These are phyloP conservation scores for Vicia faba DNA, from an alignment of 306 rosid genomes.

Conservation along the genomic window DNA sequence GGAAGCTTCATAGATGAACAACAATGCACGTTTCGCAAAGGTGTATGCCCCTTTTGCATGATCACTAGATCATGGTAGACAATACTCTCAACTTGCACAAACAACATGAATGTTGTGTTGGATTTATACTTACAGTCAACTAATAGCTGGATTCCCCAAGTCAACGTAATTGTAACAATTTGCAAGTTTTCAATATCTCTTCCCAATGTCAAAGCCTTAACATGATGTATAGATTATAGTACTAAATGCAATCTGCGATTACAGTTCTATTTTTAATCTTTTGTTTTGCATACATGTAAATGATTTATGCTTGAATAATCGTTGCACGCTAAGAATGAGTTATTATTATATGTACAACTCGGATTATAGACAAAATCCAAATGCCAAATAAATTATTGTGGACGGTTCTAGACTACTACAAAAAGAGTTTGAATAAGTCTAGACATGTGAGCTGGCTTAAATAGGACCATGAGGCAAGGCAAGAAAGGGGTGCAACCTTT, in stretches of 20 bases:
- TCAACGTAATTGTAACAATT: background rate
- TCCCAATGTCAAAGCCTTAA: constrained; percentile 12
- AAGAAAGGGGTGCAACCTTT: too few species aligned
- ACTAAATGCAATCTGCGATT: background rate
- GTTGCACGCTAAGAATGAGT: background rate
- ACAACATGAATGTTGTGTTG: background rate
- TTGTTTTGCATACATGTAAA: background rate
- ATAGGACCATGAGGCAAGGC: too few species aligned
- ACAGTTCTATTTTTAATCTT: background rate
- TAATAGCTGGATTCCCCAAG: constrained; percentile 5
- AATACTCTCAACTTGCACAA: background rate
- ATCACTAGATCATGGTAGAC: background rate
- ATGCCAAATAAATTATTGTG: background rate
- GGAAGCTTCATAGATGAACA: constrained; percentile 26
- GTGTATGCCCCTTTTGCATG: background rate
- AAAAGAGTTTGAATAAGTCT: background rate
- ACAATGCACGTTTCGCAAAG: constrained; percentile 2
- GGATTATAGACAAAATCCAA: background rate
- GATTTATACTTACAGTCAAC: constrained; percentile 1
- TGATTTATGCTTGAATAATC: background rate
- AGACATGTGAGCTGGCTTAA: background rate
- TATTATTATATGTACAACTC: background rate
- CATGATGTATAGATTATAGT: background rate
- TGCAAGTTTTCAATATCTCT: background rate
- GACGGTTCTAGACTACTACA: background rate